Conservation (phyloP, 164 flowering plant genomes). For the Magnolia kwangsiensis region DNA sequence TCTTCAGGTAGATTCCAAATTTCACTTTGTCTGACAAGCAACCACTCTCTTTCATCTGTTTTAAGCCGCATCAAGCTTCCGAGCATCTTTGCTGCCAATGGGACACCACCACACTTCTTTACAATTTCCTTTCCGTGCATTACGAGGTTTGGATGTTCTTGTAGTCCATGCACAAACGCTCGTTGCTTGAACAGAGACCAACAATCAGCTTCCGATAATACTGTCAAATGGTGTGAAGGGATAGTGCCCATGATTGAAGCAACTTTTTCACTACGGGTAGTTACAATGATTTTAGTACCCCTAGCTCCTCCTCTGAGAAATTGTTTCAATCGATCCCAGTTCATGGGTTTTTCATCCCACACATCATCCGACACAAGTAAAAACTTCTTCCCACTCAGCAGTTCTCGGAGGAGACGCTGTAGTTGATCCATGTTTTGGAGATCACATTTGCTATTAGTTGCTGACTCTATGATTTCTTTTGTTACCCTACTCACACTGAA, state of each 20-base stretch:
- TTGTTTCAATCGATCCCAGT: constrained; percentile 8
- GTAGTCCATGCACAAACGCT: neutral
- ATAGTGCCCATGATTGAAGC: constrained; percentile 7
- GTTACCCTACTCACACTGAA: constrained; percentile 1
- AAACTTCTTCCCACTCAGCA: constrained; percentile 9
- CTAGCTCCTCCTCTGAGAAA: neutral
- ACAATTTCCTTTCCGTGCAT: constrained; percentile 11
- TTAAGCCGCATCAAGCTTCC: constrained; percentile 17
- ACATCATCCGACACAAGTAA: constrained; percentile 19
- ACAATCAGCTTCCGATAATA: constrained; percentile 15
- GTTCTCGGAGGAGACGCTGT: constrained; percentile 4
- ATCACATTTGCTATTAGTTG: neutral
- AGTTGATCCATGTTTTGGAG: neutral
- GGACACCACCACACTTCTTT: constrained; percentile 19
- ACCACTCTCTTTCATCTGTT: constrained; percentile 11
- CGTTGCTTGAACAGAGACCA: constrained; percentile 8
- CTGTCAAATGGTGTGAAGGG: neutral
- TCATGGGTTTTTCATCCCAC: constrained; percentile 9
- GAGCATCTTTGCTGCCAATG: constrained; percentile 15
- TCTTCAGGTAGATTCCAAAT: constrained; percentile 9
- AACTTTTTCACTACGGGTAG: constrained; percentile 16
- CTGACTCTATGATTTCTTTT: constrained; percentile 7
- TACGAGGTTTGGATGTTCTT: constrained; percentile 3
- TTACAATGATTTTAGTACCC: constrained; percentile 18
- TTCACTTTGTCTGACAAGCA: constrained; percentile 7